Evolutionary conservation across 345 rosid species (phyloP), one percentile per base, ranked within the genome.

Genomic region (Balakata baccata): DNA sequence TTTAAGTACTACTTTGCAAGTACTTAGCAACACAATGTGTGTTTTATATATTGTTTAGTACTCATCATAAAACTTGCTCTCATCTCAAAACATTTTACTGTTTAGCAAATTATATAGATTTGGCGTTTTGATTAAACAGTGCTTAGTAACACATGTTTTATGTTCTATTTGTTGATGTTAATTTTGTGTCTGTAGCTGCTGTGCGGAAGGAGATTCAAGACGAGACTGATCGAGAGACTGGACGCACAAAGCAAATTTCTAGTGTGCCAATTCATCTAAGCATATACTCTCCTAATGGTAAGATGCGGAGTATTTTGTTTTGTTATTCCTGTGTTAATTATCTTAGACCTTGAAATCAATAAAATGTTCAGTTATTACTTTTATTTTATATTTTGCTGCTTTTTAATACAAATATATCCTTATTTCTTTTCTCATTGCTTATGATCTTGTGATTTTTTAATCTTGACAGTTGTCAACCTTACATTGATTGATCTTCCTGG

Each of bases 151-250:
- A 29, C 2, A 29, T 29, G 34, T 29, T 29, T 29, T 29, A 39
- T 78, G 20, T 70, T 38, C 69, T 56, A 12, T 45, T 69, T 46
- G 17, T 43, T 59, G 53, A 64, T 54, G 51, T 49, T 68, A 41
- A 65, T 52, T 66, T 45, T 25, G 14, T 73, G 17, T 77, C 38
- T 77, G 66, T 76, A 95, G 99, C 93, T 81, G 98, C 97, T 71
- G 98, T 96, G 83, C 88, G 99, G 87, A 93, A 89, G 87, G 99
- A 96, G 91, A 96, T 96, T 76, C 85, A 89, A 75, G 99, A 96
- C 71, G 99, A 96, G 87, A 96, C 99, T 58, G 99, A 96, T 84
- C 69, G 99, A 80, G 99, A 96, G 86, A 96, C 99, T 53, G 99
- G 99, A 13, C 90, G 92, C 10, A 49, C 86, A 74, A 96, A 91